Evolutionary conservation across 805 yeast genomes (phyloP), one percentile per base, ranked within the genome.

Genomic region (Starmera amethionina): DNA sequence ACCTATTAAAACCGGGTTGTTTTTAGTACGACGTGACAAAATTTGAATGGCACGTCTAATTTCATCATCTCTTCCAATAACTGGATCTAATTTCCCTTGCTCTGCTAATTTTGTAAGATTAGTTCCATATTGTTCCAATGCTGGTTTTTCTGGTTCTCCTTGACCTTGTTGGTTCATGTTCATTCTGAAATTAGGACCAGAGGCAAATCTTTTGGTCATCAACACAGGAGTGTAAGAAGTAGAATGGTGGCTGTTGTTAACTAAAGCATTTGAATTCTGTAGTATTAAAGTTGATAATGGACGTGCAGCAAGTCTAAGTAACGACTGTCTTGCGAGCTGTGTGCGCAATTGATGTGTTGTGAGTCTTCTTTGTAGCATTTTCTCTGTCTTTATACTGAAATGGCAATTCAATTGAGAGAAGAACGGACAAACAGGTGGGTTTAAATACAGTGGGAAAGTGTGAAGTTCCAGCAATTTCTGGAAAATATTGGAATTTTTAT

Each of bases 21-120:
- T 93, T 62, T 90, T 90, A 1, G 97, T 88, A 58, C 97, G 72
- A 50, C 98, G 69, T 1, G 96, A 86, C 35, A 90, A 64, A 37
- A 90, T 89, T 58, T 90, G 97, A 42, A 90, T 82, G 0, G 97
- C 90, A 43, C 98, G 70, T 43, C 90, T 73, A 42, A 90, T 93
- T 56, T 93, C 97, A 46, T 89, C 96, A 54, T 93, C 97, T 46
- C 97, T 71, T 4, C 98, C 98, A 53, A 90, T 93, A 18, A 93
- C 97, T 0, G 98, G 98, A 54, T 90, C 98, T 32, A 90, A 67
- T 52, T 86, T 86, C 27, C 97, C 97, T 40, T 84, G 85, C 45
- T 73, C 71, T 2, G 98, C 98, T 48, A 90, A 59, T 42, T 80
- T 77, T 1, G 97, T 93, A 46, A 90, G 63, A 58, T 93, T 90